Base-by-base conservation (phyloP, 192 early-diverging fungal species). In the Dissophora globulifera region DNA sequence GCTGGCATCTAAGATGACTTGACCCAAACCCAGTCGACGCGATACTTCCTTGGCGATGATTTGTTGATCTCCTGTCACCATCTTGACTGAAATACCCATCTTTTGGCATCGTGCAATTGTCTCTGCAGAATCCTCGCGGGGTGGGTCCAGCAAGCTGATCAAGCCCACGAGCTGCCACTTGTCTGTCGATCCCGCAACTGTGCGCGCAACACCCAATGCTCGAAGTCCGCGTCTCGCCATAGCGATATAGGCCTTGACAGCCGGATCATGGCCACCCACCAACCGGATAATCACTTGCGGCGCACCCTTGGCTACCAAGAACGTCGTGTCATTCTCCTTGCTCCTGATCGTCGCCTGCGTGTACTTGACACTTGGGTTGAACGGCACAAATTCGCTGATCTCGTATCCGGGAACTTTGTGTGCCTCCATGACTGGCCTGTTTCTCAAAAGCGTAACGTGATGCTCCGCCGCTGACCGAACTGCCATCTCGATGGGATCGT, bases 41-140 rank as follows among this genome's bases (percentile, higher is more conserved):
- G 93, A 92, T 0, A 96, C 89, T 62, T 92, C 94, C 85, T 94
- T 95, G 59, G 90, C 95, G 80, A 95, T 95, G 51, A 94, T 92
- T 47, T 90, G 84, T 72, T 95, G 95, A 79, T 96, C 95, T 62
- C 95, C 95, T 42, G 95, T 96, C 58, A 96, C 89, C 95, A 96
- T 95, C 83, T 96, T 96, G 79, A 95, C 91, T 22, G 86, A 80
- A 40, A 96, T 88, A 46, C 95, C 95, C 79, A 94, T 86, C 29
- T 80, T 65, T 55, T 90, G 83, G 81, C 94, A 95, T 45, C 94
- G 92, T n/a, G 80, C 71, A 53, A 96, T 95, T 16, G 95, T 96
- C 57, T 88, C 82, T 43, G 84, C 93, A 33, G 94, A 95, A 78
- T 95, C 94, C 30, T 87, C 87, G 32, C 93, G 87, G 52, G 93